These are phyloP conservation scores for Aspergillus sp. DNA, from an alignment of 2,329 filamentous ascomycete species.

Conservation along the genomic window DNA sequence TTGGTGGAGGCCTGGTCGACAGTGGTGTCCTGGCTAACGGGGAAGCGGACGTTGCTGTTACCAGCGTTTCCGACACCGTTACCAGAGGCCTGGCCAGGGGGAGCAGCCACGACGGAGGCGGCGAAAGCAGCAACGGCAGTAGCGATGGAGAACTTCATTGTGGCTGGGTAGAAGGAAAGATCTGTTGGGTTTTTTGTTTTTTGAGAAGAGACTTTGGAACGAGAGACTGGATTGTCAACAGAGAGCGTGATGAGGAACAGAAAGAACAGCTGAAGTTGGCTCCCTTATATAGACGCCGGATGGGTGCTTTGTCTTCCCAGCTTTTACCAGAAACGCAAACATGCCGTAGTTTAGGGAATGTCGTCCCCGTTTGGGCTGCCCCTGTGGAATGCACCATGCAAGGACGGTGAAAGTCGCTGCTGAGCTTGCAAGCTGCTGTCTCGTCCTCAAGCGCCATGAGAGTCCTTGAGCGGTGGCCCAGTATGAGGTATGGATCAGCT, in stretches of 20 bases:
- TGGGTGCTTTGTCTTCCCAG: conserved; percentile 22
- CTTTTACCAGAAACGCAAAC: conserved; percentile 8
- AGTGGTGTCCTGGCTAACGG: conserved; percentile 31
- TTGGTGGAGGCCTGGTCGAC: conserved; percentile 40
- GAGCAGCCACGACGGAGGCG: conserved; percentile 30
- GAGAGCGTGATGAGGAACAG: conserved; percentile 32
- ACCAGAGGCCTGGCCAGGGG: conserved; percentile 13
- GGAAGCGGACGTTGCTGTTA: conserved; percentile 35
- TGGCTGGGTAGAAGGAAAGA: conserved; percentile 32
- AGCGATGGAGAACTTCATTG: conserved; percentile 39
- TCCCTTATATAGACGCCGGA: conserved; percentile 34
- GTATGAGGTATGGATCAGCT: conserved; percentile 21
- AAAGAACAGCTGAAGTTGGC: conserved; percentile 12
- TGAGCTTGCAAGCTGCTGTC: not conserved
- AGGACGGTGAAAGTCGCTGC: conserved; percentile 13
- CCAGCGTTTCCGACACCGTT: conserved; percentile 30
- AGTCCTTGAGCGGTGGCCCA: not conserved
- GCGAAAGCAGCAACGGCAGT: conserved; percentile 36
- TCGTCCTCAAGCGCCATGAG: not conserved
- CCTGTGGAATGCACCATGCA: conserved; percentile 33
- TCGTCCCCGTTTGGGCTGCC: conserved; percentile 2
- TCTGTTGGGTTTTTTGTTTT: conserved; percentile 17
- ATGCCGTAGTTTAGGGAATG: conserved; percentile 9
- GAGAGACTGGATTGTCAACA: conserved; percentile 27
- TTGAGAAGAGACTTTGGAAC: conserved; percentile 1